Base-by-base conservation (phyloP, 2,329 filamentous ascomycete genomes). In the Scopulariopsis brevicaulis region DNA sequence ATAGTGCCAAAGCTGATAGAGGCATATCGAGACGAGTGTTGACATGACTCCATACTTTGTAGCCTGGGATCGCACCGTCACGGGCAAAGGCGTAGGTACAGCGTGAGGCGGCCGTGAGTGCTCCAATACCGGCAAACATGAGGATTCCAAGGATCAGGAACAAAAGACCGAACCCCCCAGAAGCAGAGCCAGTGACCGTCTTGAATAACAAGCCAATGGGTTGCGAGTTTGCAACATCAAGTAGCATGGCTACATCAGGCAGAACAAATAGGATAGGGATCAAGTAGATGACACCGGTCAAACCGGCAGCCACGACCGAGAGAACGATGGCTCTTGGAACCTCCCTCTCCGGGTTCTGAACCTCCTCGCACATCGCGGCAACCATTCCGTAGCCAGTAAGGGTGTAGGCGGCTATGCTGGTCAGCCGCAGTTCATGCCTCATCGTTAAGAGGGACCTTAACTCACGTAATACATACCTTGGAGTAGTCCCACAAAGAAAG, bases 311-410 rank as follows among this genome's bases (percentile, higher is more conserved):
- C 63, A 83, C 62, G 63, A 89, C 77, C 62, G 85, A 85, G 56
- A 74, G 74, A 52, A 88, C 84, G 82, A 90, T 87, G 63, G 86
- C 86, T 68, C 85, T 86, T 63, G 86, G 85, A 8, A 89, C 85
- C 68, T 89, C 85, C 2, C 77, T 80, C 0, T 83, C 76, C 4
- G 86, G 86, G 53, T 82, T 73, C 65, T 79, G 75, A 14, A 88
- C 85, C 68, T 89, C 86, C 70, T 90, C 86, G 64, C 84, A 88
- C 86, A 89, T 89, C 61, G 83, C 87, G 67, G 89, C 85, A 59
- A 90, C 86, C 87, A 90, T 90, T 70, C 87, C 87, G 0, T 86
- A 89, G 18, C 85, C 87, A 3, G 86, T 89, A 15, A 86, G 89
- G 54, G 84, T 85, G 65, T 90, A 89, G 61, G 83, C 86, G 55